Percentiles rank a stretch among this genome's conserved stretches.
phyloP scores from a whole-genome alignment of 208 protist genomes.

The Acanthamoeba royreba region DNA sequence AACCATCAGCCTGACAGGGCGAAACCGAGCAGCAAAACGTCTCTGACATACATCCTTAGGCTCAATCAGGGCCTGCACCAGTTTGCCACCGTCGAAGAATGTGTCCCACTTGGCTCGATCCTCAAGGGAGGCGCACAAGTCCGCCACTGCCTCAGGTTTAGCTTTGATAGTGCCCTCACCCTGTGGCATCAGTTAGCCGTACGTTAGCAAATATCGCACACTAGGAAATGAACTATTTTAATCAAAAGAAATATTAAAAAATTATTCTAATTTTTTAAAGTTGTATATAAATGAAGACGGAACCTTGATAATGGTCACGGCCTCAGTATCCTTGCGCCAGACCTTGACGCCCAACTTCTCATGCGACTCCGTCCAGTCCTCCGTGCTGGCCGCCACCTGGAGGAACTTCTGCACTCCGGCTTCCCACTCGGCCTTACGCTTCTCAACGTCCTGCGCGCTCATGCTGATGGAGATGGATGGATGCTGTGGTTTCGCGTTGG shows the following conservation, averaged over 20 bases:
- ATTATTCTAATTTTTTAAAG: no score
- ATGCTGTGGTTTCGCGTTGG: no score
- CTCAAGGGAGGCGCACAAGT: neutral
- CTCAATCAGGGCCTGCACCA: neutral
- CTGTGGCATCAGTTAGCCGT: neutral
- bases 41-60: neutral
- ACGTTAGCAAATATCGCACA: no score
- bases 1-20: no score
- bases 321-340: neutral
- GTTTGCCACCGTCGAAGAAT: neutral
- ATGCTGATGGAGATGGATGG: no score
- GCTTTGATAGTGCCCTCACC: neutral
- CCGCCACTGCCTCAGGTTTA: neutral
- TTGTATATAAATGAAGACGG: neutral
- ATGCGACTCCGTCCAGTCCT: neutral
- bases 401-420: neutral
- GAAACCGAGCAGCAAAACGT: neutral
- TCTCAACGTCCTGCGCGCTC: neutral
- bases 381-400: neutral
- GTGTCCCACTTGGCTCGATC: neutral
- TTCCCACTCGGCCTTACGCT: constrained; percentile 1
- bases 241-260: no score
- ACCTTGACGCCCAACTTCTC: constrained; percentile 1
- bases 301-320: constrained; percentile 7
- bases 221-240: no score